Conservation (phyloP, 257 asterid genomes). For the Echium plantagineum region DNA sequence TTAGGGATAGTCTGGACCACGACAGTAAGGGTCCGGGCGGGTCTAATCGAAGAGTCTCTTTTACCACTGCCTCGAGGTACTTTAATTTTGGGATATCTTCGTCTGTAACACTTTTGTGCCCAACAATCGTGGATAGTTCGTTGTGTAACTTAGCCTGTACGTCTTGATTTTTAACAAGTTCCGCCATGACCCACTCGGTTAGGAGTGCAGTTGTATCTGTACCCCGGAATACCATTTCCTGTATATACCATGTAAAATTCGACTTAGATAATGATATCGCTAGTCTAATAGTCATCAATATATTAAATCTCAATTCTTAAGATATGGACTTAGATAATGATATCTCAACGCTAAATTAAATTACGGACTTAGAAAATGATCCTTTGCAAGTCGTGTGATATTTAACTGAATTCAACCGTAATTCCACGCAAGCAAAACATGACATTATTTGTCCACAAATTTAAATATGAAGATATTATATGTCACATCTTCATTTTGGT, state of each 20-base stretch:
- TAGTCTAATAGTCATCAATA: too few relatives aligned
- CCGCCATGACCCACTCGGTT: slow-evolving; percentile 52
- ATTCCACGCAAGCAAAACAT: too few relatives aligned
- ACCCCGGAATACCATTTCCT: slow-evolving; percentile 57
- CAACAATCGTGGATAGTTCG: slow-evolving; percentile 16
- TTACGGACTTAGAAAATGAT: too few relatives aligned
- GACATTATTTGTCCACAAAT: too few relatives aligned
- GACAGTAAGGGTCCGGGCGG: slow-evolving; percentile 53
- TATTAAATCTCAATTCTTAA: too few relatives aligned
- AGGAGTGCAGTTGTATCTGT: slow-evolving; percentile 42
- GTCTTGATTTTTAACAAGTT: slow-evolving; percentile 26
- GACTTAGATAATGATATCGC: too few relatives aligned
- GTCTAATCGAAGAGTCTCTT: slow-evolving; percentile 42
- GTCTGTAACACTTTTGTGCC: slow-evolving; percentile 11
- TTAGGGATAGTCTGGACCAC: slow-evolving; percentile 40
- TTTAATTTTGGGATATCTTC: slow-evolving; percentile 22
- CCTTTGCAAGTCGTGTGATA: too few relatives aligned
- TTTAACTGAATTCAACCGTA: too few relatives aligned
- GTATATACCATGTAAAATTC: background rate
- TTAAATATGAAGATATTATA: too few relatives aligned
- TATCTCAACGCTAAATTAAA: too few relatives aligned
- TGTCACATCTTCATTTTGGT: too few relatives aligned
- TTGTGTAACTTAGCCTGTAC: slow-evolving; percentile 22
- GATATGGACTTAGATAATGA: too few relatives aligned
- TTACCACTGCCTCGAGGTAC: slow-evolving; percentile 39